Percentiles rank a stretch among this genome's conserved stretches.
These are phyloP conservation scores for Colletotrichum viniferum DNA, from an alignment of 2,329 filamentous ascomycete species.

Conservation along the genomic window DNA sequence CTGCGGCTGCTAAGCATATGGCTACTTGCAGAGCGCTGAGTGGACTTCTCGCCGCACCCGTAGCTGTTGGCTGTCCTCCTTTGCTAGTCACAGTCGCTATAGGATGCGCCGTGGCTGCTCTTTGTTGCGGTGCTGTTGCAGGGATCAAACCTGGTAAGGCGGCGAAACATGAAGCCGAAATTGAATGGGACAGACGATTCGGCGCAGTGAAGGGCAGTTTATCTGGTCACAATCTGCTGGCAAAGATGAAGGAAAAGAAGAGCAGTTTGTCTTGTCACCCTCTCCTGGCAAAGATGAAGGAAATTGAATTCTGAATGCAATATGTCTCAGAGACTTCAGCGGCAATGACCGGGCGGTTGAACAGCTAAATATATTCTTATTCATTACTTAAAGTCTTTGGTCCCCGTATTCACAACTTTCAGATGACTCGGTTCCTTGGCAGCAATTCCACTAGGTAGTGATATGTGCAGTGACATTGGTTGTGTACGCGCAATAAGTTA, in stretches of 20 bases:
- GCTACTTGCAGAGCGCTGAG: not conserved
- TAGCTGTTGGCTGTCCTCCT: not conserved
- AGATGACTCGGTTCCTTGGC: rapidly evolving
- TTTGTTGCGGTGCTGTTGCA: not conserved
- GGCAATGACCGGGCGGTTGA: rapidly evolving
- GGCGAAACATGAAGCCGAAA: not conserved
- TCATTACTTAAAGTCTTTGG: not conserved
- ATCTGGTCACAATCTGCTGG: not conserved
- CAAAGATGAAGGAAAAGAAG: not conserved
- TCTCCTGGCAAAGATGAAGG: not conserved
- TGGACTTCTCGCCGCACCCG: not conserved
- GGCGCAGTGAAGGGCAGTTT: not conserved
- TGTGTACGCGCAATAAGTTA: not conserved
- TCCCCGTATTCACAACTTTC: not conserved
- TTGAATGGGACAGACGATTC: not conserved
- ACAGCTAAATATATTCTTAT: not conserved
- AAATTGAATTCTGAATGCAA: not conserved
- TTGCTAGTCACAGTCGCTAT: not conserved
- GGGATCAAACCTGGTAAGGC: not conserved
- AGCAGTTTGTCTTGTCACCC: too few relatives aligned
- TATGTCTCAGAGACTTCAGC: rapidly evolving
- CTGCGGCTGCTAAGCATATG: not conserved
- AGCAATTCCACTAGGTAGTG: not conserved
- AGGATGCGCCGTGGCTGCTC: not conserved
- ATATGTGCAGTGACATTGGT: not conserved